Evolutionary conservation across 1,284 basidiomycete species (phyloP), one percentile per base, ranked within the genome.

Genomic region (Polyporus tsugae): DNA sequence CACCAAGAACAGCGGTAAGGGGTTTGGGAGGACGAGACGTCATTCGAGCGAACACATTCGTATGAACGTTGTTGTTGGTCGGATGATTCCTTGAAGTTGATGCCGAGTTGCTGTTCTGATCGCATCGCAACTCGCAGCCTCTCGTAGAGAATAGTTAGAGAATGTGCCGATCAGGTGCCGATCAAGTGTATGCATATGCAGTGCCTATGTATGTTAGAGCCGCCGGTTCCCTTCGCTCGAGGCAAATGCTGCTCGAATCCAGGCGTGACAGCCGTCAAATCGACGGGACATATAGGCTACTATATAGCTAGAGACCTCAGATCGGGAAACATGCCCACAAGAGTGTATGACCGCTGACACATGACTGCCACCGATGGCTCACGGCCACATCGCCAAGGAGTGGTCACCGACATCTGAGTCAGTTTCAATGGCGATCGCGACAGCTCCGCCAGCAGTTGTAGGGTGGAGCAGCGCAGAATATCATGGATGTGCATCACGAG

Each of bases 201-300:
- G 13, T 49, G 22, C 10, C 25, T 49, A 25, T 49, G 46, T 49
- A 25, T 19, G 46, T 49, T 49, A 11, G 22, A 55, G 52, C 33
- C 17, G 52, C 52, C 15, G 25, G 52, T 55, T 55, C 52, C 52
- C 29, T 49, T 49, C 46, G 46, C 46, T 49, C 46, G 10, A 49
- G 46, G 46, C 29, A 35, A 33, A 7, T 17, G 7, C 15, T 55
- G 2, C 52, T 35, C 25, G 29, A 35, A 19, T 17, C 52, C 52
- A 35, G 17, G 13, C 29, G 52, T 22, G 29, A 55, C 11, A 29
- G 33, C 25, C 4, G 52, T 33, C 11, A 33, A 19, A 55, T 13
- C 29, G 11, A 25, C 10, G 46, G 9, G 46, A 13, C 22, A 22
- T 19, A 25, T n/a, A n/a, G n/a, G n/a, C n/a, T n/a, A n/a, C n/a